A percentile compares a stretch with the other conserved stretches of the same genome.
These are phyloP conservation scores for Phanerochaete sordida DNA, from an alignment of 768 basidiomycete genomes.

Conservation along the genomic window DNA sequence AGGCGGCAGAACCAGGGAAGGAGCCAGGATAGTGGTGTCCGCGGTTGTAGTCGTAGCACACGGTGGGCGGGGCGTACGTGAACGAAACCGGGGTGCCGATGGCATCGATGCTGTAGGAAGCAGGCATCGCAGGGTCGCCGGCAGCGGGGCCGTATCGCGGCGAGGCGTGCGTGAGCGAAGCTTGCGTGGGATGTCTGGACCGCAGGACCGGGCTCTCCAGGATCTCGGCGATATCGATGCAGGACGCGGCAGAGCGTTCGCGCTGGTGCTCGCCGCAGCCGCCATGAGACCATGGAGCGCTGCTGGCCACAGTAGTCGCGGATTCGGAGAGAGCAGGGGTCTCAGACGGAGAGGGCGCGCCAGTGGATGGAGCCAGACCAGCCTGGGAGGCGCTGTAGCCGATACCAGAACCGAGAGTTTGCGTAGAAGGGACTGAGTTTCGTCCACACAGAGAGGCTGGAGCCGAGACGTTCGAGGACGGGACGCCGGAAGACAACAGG, in stretches of 20 bases:
- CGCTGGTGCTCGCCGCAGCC: background rate
- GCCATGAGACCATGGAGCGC: slow-evolving; percentile 5
- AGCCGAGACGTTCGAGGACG: background rate
- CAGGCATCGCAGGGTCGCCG: background rate
- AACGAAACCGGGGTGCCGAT: background rate
- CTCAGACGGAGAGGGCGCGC: slow-evolving; percentile 9
- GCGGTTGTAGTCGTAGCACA: background rate
- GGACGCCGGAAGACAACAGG: background rate
- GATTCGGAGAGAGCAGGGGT: slow-evolving; percentile 14
- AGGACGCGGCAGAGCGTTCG: slow-evolving; percentile 3
- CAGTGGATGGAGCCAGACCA: slow-evolving; percentile 6
- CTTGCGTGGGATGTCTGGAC: slow-evolving; percentile 10
- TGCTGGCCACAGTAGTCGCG: slow-evolving; percentile 1
- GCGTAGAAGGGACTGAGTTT: background rate
- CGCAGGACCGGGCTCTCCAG: slow-evolving; percentile 19
- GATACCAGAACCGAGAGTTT: background rate
- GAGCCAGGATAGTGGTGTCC: background rate
- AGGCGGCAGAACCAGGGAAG: background rate
- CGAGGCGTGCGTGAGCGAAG: background rate
- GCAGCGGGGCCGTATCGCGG: background rate
- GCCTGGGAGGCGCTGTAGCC: slow-evolving; percentile 13
- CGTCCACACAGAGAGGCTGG: background rate
- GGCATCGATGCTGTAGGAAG: background rate
- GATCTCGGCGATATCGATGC: slow-evolving; percentile 19
- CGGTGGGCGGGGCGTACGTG: background rate